Base-by-base conservation (phyloP, 1,139 yeast genomes). In the Pneumocystis jirovecii region DNA sequence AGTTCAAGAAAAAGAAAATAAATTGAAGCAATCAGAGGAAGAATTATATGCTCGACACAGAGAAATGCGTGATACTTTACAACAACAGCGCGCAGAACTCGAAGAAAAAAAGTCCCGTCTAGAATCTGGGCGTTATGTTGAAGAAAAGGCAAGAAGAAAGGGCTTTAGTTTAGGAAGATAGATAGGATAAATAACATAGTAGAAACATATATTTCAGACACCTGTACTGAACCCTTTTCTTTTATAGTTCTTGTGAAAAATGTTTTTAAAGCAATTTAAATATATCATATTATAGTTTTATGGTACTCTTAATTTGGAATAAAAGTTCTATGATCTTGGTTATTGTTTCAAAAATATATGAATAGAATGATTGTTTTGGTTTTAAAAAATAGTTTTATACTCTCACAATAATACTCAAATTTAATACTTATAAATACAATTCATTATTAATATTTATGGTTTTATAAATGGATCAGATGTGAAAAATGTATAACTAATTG, bases 1-100 rank as follows among this genome's bases (percentile, higher is more conserved):
- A 80, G 98, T 95, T 57, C 81, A 87, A 67, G 97, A 91, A 78
- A 95, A 95, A 85, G 99, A 95, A 77, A 89, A 90, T 82, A 91
- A 91, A 79, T 83, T 95, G 75, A 96, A 91, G 80, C 89, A 91
- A 78, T 89, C 97, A 63, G 98, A 95, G 78, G 96, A 96, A 66
- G 98, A 95, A 77, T 83, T 95, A 74, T 93, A 93, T 76, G 84
- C 95, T 59, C 85, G 96, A 76, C 98, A 95, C 78, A 89, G 89
- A 76, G 97, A 93, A 76, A 90, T 93, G 95, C 91, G 93, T 79
- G 97, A 91, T 74, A 89, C 89, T 77, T 82, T 93, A 74, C 82
- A 87, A 71, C 87, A 87, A 76, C 97, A 91, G 77, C 85, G 93
- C 70, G 85, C 85, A 74, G 84, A 90, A 72, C 82, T 93, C 74